These are phyloP conservation scores for Suillus alpinus DNA, from an alignment of 768 basidiomycete genomes.

Conservation along the genomic window DNA sequence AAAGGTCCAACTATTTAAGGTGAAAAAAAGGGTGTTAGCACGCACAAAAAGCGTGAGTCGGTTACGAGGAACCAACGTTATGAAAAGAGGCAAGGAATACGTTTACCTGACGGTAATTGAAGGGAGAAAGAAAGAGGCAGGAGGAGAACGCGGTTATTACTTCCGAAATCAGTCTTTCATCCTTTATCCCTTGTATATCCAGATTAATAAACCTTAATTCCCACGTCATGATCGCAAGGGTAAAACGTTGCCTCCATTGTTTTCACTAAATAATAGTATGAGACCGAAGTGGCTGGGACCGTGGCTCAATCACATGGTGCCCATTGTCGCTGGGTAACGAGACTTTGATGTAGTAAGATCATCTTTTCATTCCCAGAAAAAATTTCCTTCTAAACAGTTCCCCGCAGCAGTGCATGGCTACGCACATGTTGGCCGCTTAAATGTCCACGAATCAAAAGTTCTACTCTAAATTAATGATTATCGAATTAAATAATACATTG, in stretches of 20 bases:
- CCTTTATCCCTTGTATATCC: background rate
- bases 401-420: background rate
- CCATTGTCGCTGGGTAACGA: background rate
- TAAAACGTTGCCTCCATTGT: background rate
- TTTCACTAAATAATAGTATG: no score
- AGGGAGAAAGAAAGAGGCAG: slow-evolving; percentile 6
- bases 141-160: slow-evolving; percentile 10
- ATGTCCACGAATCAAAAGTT: background rate
- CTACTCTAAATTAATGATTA: background rate
- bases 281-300: no score
- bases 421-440: background rate
- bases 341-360: background rate
- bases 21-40: slow-evolving; percentile 23
- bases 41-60: background rate
- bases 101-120: slow-evolving; percentile 11
- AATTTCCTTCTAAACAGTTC: background rate
- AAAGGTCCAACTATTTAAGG: slow-evolving; percentile 4
- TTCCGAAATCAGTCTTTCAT: slow-evolving; percentile 8
- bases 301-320: no score
- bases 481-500: background rate
- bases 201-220: slow-evolving; percentile 1
- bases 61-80: slow-evolving; percentile 3
- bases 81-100: slow-evolving; percentile 13
- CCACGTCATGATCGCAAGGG: slow-evolving; percentile 3
- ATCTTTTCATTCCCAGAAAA: background rate